A percentile compares a stretch with the other conserved stretches of the same genome.
Conservation (phyloP, 2,329 filamentous ascomycete species). For the Sordariomycetes sp. region DNA sequence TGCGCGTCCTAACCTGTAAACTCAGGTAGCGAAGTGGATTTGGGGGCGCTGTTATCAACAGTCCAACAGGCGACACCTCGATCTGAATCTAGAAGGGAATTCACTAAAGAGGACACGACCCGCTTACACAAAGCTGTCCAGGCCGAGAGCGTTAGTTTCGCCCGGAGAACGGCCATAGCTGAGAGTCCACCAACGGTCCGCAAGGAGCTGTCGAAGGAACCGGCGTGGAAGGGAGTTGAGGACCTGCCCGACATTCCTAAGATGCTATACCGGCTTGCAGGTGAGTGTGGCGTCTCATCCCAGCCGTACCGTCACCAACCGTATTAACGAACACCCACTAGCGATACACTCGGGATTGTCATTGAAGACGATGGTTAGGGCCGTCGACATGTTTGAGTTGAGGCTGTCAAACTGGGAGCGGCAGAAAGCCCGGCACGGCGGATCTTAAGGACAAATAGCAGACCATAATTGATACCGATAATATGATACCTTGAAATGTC, state of each 20-base stretch:
- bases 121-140: not conserved
- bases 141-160: not conserved
- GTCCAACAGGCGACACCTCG: not conserved
- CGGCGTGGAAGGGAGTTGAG: constrained; percentile 1
- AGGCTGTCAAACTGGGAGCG: constrained; percentile 5
- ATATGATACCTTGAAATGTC: not conserved
- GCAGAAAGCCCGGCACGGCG: not conserved
- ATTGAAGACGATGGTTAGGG: constrained; percentile 3
- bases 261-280: constrained; percentile 7
- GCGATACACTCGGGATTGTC: not conserved
- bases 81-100: not conserved
- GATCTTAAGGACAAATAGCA: not conserved
- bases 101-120: not conserved
- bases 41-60: not conserved
- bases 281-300: not conserved
- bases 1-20: not conserved
- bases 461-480: not conserved
- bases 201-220: not conserved
- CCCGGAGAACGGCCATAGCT: not conserved
- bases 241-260: constrained; percentile 7
- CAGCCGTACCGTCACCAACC: not conserved
- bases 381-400: constrained; percentile 8
- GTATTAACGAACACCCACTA: not conserved
- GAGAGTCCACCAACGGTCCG: not conserved
- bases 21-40: not conserved